phyloP scores from a whole-genome alignment of 2,329 filamentous ascomycete species.

The Hypoxylon sp. region DNA sequence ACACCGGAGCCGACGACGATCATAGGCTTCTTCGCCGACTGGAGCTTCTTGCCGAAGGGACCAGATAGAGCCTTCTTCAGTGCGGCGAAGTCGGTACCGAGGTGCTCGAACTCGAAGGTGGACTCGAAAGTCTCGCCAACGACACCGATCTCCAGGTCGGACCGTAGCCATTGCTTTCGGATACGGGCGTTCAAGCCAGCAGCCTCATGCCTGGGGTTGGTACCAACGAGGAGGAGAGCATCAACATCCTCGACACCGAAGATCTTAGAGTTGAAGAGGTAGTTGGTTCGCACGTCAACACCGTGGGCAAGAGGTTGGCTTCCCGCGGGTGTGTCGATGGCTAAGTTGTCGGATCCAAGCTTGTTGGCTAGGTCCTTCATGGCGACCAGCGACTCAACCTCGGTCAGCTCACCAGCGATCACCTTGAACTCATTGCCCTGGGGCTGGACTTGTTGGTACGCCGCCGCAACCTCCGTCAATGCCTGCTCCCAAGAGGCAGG shows the following conservation, averaged over 20 bases:
- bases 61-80: slow-evolving; percentile 88
- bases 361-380: slow-evolving; percentile 98
- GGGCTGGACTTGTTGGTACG: slow-evolving; percentile 80
- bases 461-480: slow-evolving; percentile 83
- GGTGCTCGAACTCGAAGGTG: slow-evolving; percentile 93
- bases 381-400: slow-evolving; percentile 92
- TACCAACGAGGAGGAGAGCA: slow-evolving; percentile 89
- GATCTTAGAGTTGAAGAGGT: slow-evolving; percentile 95
- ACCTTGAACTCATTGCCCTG: slow-evolving; percentile 96
- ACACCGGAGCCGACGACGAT: slow-evolving; percentile 94
- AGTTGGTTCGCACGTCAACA: slow-evolving; percentile 92
- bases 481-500: slow-evolving; percentile 96
- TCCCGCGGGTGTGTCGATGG: slow-evolving; percentile 87
- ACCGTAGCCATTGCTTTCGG: slow-evolving; percentile 96
- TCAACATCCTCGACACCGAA: slow-evolving; percentile 94
- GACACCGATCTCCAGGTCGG: slow-evolving; percentile 90
- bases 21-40: slow-evolving; percentile 89
- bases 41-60: slow-evolving; percentile 91
- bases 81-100: slow-evolving; percentile 79
- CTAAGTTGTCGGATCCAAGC: slow-evolving; percentile 94
- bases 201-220: slow-evolving; percentile 94
- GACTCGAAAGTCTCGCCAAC: slow-evolving; percentile 92
- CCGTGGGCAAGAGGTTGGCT: slow-evolving; percentile 88
- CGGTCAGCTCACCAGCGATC: slow-evolving; percentile 87
- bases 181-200: slow-evolving; percentile 96